Conservation (phyloP, 768 basidiomycete genomes). For the Brasilioporus rufonigricans region DNA sequence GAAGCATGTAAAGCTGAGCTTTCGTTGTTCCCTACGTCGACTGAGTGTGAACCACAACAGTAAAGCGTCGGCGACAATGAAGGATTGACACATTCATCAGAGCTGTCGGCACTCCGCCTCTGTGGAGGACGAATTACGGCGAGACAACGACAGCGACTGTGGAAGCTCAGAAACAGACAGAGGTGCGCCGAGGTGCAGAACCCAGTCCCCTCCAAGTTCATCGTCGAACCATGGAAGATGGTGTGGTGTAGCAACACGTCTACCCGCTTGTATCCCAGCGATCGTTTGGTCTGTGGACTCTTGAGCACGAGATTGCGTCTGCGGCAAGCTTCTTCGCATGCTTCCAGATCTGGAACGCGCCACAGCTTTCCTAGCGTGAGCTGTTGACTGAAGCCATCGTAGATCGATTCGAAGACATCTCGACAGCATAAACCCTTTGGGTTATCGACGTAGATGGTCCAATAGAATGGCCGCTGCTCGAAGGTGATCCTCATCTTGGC, state of each 20-base stretch:
- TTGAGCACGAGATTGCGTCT: slow-evolving; percentile 39
- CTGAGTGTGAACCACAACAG: too few species aligned
- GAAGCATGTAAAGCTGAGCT: too few species aligned
- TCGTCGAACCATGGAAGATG: slow-evolving; percentile 47
- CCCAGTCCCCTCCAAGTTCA: slow-evolving; percentile 30
- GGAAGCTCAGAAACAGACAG: not conserved
- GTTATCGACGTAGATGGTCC: slow-evolving; percentile 39
- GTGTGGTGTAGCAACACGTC: slow-evolving; percentile 50
- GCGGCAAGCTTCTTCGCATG: slow-evolving; percentile 39
- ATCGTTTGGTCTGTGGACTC: slow-evolving; percentile 32
- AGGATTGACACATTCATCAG: not conserved
- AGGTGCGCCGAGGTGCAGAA: slow-evolving; percentile 18
- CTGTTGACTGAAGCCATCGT: slow-evolving; percentile 40
- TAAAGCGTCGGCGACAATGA: not conserved
- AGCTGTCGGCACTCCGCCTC: not conserved
- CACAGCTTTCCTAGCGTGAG: slow-evolving; percentile 44
- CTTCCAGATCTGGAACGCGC: slow-evolving; percentile 20
- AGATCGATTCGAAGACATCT: slow-evolving; percentile 56
- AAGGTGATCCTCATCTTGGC: slow-evolving; percentile 48
- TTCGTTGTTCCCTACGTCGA: too few species aligned
- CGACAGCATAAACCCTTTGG: slow-evolving; percentile 44
- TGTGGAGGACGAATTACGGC: not conserved
- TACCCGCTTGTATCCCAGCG: slow-evolving; percentile 49
- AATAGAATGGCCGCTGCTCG: slow-evolving; percentile 30
- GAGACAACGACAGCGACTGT: not conserved